A percentile compares a stretch with the other conserved stretches of the same genome.
phyloP scores from a whole-genome alignment of 805 yeast genomes.

The Ascoidea asiatica region DNA sequence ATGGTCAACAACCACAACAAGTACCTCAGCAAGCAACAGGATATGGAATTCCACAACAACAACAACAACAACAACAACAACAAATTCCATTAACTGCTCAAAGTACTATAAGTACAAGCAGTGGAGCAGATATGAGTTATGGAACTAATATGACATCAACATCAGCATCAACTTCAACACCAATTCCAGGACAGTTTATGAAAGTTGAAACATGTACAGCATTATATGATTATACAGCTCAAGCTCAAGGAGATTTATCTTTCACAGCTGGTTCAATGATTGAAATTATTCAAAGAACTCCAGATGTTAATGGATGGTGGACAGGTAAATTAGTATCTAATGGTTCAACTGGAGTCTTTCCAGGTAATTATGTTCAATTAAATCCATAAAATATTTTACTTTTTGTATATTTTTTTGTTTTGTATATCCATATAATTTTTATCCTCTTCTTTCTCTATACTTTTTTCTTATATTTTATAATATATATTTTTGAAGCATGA shows the following conservation, averaged over 20 bases:
- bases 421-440: too few relatives aligned
- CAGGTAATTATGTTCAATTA: conserved; percentile 89
- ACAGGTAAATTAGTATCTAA: conserved; percentile 55
- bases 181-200: too few relatives aligned
- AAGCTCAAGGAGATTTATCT: conserved; percentile 81
- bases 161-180: conserved; percentile 13
- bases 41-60: conserved; percentile 7
- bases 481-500: too few relatives aligned
- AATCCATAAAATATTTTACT: too few relatives aligned
- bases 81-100: not conserved
- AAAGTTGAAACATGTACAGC: conserved; percentile 65
- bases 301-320: conserved; percentile 96
- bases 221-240: conserved; percentile 82
- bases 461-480: too few relatives aligned
- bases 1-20: conserved; percentile 11
- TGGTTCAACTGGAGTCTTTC: conserved; percentile 85
- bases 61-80: conserved; percentile 11
- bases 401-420: too few relatives aligned
- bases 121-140: not conserved
- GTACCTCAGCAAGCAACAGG: conserved; percentile 6
- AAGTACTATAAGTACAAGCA: not conserved
- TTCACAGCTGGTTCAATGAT: conserved; percentile 84
- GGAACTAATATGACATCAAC: conserved; percentile 10
- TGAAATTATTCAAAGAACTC: conserved; percentile 68
- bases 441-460: too few relatives aligned